Conservation (phyloP, 2,329 filamentous ascomycete genomes). For the Xylariaceae sp. region DNA sequence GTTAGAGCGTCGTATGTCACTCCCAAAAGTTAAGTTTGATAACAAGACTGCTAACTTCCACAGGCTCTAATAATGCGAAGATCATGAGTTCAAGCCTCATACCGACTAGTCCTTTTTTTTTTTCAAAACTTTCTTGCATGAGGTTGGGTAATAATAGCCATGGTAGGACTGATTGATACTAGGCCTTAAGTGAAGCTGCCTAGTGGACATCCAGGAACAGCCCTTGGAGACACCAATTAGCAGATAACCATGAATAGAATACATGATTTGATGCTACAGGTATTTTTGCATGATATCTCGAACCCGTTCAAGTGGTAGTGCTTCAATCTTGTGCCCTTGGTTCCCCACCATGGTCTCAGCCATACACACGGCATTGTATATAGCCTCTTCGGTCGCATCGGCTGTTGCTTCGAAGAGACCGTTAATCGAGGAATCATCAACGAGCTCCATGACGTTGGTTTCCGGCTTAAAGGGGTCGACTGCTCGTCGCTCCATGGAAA, state of each 20-base stretch:
- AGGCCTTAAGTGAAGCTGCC: background rate
- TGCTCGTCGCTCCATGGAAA: conserved; percentile 28
- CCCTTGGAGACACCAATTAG: too few relatives aligned
- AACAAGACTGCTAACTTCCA: too few relatives aligned
- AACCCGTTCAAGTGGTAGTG: conserved; percentile 43
- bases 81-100: too few relatives aligned
- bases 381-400: conserved; percentile 62
- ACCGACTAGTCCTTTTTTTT: too few relatives aligned
- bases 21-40: too few relatives aligned
- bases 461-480: conserved; percentile 40
- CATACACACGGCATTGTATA: conserved; percentile 61
- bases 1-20: too few relatives aligned
- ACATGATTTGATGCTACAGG: background rate
- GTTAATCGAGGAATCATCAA: conserved; percentile 59
- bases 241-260: too few relatives aligned
- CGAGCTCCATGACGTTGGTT: conserved; percentile 38
- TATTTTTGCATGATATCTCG: conserved; percentile 44
- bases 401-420: conserved; percentile 58
- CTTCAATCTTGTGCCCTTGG: conserved; percentile 46
- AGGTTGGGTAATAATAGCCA: too few relatives aligned
- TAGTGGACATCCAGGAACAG: background rate
- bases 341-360: conserved; percentile 56
- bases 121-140: too few relatives aligned
- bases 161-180: too few relatives aligned
- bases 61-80: too few relatives aligned